These are phyloP conservation scores for Blepharisma undulans DNA, from an alignment of 169 alveolate species.

Conservation along the genomic window DNA sequence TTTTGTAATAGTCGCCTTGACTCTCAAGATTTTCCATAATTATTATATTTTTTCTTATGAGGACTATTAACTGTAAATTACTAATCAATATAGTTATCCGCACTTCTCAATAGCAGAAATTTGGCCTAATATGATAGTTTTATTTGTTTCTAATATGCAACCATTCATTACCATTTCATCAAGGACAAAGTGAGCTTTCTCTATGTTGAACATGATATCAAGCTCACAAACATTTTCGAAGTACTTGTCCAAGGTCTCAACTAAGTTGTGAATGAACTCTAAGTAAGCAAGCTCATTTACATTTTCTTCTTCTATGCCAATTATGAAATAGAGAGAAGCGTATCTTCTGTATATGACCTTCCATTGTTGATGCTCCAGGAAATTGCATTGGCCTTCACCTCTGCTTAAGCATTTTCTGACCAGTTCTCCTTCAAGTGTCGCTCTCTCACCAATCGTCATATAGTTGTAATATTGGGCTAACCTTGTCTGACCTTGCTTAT, in stretches of 20 bases:
- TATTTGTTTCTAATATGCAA: constrained; percentile 92
- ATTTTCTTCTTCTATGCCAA: constrained; percentile 95
- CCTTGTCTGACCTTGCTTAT: constrained; percentile 98
- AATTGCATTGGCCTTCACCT: constrained; percentile 95
- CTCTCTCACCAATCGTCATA: constrained; percentile 91
- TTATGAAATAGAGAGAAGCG: constrained; percentile 97
- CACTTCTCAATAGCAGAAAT: constrained; percentile 50
- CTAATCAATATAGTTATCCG: not conserved
- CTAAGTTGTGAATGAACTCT: constrained; percentile 97
- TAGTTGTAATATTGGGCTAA: constrained; percentile 90
- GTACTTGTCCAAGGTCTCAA: constrained; percentile 97
- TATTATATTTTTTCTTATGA: not conserved
- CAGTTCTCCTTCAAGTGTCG: constrained; percentile 96
- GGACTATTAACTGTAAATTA: not conserved
- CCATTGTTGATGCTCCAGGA: constrained; percentile 94
- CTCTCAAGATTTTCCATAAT: not conserved
- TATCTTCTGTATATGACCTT: constrained; percentile 95
- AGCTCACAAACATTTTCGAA: constrained; percentile 99
- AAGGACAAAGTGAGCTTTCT: constrained; percentile 91
- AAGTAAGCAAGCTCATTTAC: constrained; percentile 94
- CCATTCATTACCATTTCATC: constrained; percentile 93
- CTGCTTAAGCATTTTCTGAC: constrained; percentile 96
- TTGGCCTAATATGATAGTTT: constrained; percentile 84
- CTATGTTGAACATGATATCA: constrained; percentile 98
- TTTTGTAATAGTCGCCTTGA: not conserved